Evolutionary conservation across 1,284 basidiomycete genomes (phyloP), one percentile per base, ranked within the genome.

Genomic region (Cryptococcus sp.): DNA sequence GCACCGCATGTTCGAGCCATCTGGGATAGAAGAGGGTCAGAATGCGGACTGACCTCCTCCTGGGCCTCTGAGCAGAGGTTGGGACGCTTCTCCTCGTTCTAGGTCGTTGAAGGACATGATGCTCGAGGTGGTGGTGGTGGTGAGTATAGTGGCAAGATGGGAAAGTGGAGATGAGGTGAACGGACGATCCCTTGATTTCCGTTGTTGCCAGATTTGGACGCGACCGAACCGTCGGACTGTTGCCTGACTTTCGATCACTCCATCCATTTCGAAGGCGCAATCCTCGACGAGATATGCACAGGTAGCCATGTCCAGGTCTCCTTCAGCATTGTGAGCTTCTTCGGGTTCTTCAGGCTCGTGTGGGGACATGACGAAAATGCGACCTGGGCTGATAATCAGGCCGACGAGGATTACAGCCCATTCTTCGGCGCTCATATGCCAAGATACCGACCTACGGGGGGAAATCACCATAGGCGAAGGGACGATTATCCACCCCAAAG

Each of bases 401-500:
- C 35, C 23, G 24, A 24, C 45, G 16, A 22, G 48, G 62, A 83
- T 84, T 59, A 82, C 82, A 14, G 85, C 87, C 36, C 84, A 87
- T 54, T 83, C 86, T 4, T 85, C 83, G 65, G 86, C 87, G 9
- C 79, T 92, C 39, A 84, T 92, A 19, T 88, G 86, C 69, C 83
- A 86, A 63, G 90, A 92, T 75, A 84, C 86, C 37, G 87, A 93
- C 53, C 78, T 94, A 52, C 87, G 87, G 65, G 91, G 91, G 40
- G 84, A 88, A 59, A 86, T 94, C 47, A 90, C 86, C n/a, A 83
- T 95, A 53, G 88, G 87, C 19, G 85, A 50, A 65, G 86, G 86
- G 2, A 86, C 85, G 1, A 84, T 97, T 43, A 81, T 98, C n/a
- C 93, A 97, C 60, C 93, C 94, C 0, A 88, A 89, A 66, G 88